phyloP scores from a whole-genome alignment of 192 early-diverging fungal genomes.

The Coemansia sp. region DNA sequence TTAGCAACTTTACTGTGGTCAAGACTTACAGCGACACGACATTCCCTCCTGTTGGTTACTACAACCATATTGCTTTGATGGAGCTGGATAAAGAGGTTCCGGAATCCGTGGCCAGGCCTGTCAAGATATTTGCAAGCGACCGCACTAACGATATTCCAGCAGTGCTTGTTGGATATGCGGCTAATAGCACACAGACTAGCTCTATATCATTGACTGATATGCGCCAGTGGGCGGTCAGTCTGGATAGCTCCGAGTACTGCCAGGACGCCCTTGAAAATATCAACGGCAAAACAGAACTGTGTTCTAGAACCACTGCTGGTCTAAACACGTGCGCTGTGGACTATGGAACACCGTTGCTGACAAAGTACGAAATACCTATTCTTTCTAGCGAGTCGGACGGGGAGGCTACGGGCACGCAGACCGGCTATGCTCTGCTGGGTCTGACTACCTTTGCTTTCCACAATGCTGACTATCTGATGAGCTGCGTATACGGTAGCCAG shows the following conservation, averaged over 20 bases:
- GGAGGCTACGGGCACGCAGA: neutral
- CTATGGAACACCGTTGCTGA: conserved; percentile 18
- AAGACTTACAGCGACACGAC: neutral
- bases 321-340: conserved; percentile 15
- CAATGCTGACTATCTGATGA: neutral
- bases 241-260: conserved; percentile 9
- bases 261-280: neutral
- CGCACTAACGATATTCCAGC: conserved; percentile 8
- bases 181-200: conserved; percentile 1
- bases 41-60: conserved; percentile 4
- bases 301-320: neutral
- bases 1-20: conserved; percentile 2
- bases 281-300: conserved; percentile 13
- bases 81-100: conserved; percentile 14
- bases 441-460: conserved; percentile 15
- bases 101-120: conserved; percentile 2
- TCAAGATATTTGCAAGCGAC: conserved; percentile 18
- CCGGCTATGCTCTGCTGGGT: conserved; percentile 11
- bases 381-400: neutral
- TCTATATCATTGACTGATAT: conserved; percentile 6
- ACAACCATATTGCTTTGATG: conserved; percentile 16
- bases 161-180: conserved; percentile 10
- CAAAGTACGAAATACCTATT: neutral
- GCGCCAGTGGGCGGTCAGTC: neutral
- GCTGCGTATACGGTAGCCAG: neutral